Percentiles rank a stretch among this genome's conserved stretches.
Conservation (phyloP, 2,329 filamentous ascomycete genomes). For the Volutella citrinella region DNA sequence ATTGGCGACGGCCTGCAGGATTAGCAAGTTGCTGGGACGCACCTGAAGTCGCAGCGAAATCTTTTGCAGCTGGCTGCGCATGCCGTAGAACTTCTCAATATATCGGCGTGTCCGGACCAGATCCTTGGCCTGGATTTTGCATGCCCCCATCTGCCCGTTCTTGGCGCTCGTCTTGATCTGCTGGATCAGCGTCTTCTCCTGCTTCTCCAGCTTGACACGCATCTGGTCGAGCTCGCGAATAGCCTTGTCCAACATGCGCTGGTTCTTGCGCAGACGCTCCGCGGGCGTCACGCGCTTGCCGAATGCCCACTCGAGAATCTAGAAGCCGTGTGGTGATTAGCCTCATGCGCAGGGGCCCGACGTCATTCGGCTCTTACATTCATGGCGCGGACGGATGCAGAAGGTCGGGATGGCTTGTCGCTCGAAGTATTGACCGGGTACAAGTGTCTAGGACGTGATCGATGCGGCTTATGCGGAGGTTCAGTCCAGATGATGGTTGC, state of each 20-base stretch:
- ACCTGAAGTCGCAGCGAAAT: constrained; percentile 94
- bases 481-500: no score
- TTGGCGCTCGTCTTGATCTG: constrained; percentile 99
- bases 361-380: constrained; percentile 25
- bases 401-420: constrained; percentile 7
- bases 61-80: constrained; percentile 95
- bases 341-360: constrained; percentile 15
- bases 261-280: constrained; percentile 87
- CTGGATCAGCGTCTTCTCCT: constrained; percentile 93
- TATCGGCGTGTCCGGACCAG: constrained; percentile 90
- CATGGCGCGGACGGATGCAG: constrained; percentile 21
- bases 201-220: constrained; percentile 92
- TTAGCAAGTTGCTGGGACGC: no score
- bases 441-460: background rate
- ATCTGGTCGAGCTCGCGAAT: constrained; percentile 95
- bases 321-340: constrained; percentile 15
- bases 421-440: no score
- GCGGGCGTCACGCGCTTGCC: constrained; percentile 98
- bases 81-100: constrained; percentile 97
- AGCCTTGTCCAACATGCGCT: constrained; percentile 94
- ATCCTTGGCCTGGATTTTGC: constrained; percentile 98
- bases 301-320: constrained; percentile 99
- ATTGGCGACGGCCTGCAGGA: no score
- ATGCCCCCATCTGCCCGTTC: constrained; percentile 96
- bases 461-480: no score